These are phyloP conservation scores for Puccinia triticina DNA, from an alignment of 1,284 basidiomycete genomes.

Conservation along the genomic window DNA sequence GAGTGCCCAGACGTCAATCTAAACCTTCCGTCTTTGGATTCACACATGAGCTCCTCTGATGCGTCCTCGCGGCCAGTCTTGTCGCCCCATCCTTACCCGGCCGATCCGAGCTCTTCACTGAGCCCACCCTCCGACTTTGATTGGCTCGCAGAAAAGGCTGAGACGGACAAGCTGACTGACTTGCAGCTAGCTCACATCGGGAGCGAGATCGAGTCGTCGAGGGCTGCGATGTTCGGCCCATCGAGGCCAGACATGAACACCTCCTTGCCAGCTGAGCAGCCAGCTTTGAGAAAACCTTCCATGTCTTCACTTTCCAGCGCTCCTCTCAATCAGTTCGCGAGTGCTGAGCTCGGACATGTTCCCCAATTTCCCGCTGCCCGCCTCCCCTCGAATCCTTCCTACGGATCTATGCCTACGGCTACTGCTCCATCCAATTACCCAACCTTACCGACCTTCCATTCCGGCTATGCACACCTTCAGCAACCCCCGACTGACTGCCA, in stretches of 20 bases:
- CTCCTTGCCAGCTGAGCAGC: not conserved
- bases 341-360: not conserved
- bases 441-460: constrained; percentile 25
- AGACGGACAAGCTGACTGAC: constrained; percentile 48
- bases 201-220: constrained; percentile 39
- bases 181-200: constrained; percentile 39
- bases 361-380: constrained; percentile 7
- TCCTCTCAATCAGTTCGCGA: not conserved
- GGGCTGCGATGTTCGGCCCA: constrained; percentile 8
- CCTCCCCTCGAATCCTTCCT: not conserved
- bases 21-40: constrained; percentile 39
- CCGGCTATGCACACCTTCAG: constrained; percentile 1
- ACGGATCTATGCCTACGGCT: constrained; percentile 5
- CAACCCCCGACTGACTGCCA: not conserved
- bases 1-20: constrained; percentile 27
- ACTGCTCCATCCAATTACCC: constrained; percentile 30
- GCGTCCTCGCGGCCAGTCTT: constrained; percentile 38
- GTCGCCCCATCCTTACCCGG: constrained; percentile 38
- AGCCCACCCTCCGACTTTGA: constrained; percentile 37
- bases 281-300: constrained; percentile 2
- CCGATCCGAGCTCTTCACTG: constrained; percentile 18
- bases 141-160: constrained; percentile 45
- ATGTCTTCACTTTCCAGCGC: not conserved
- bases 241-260: constrained; percentile 29
- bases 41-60: constrained; percentile 45